Evolutionary conservation across 148 eudicot species (phyloP).

Genomic region (Heliosperma pusillum): DNA sequence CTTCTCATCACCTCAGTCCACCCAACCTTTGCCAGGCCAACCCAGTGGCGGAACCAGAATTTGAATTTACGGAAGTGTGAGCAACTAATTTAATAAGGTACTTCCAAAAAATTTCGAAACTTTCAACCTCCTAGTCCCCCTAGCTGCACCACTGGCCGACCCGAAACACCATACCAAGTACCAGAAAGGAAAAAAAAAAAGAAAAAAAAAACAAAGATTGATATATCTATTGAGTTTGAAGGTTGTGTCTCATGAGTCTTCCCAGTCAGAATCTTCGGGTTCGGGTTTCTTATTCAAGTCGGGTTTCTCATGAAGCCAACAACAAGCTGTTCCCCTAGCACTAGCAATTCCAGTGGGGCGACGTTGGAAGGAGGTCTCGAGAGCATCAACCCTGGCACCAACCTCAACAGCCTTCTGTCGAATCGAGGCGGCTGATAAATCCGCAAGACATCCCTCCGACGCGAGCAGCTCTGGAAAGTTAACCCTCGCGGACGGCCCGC

Average conservation of each 20-base stretch:
- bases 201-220: no score
- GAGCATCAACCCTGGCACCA: slow-evolving; percentile 78
- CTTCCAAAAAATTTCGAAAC: no score
- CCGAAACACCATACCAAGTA: no score
- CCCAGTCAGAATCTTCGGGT: slow-evolving; percentile 59
- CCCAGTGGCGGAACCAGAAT: neutral
- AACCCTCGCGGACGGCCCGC: slow-evolving; percentile 70
- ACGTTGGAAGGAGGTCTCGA: slow-evolving; percentile 31
- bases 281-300: slow-evolving; percentile 82
- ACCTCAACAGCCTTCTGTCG: slow-evolving; percentile 80
- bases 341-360: neutral
- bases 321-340: neutral
- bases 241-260: neutral
- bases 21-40: neutral
- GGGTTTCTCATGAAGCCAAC: slow-evolving; percentile 52
- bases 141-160: no score
- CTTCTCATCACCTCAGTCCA: neutral
- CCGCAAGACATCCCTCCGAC: slow-evolving; percentile 28
- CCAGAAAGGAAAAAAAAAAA: no score
- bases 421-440: slow-evolving; percentile 55
- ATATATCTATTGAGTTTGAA: no score
- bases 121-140: no score
- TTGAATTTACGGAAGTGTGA: no score
- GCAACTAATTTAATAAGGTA: no score
- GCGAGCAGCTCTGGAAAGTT: slow-evolving; percentile 68